phyloP scores from a whole-genome alignment of 495 filamentous ascomycete genomes.

The Aspergillus coremiiformis region DNA sequence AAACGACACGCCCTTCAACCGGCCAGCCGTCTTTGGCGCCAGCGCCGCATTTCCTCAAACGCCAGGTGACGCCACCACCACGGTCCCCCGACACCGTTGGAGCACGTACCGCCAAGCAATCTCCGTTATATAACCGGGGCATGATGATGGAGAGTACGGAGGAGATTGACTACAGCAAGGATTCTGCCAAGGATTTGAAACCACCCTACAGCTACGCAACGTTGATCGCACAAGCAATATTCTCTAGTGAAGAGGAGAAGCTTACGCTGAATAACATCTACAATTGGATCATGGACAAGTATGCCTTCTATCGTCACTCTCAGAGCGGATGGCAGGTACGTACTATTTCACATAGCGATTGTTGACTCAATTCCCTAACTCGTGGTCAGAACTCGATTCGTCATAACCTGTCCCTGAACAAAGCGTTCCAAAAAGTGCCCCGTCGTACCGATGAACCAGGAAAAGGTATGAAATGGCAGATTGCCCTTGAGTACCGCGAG shows the following conservation, averaged over 20 bases:
- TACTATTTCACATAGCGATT: slow-evolving; percentile 2
- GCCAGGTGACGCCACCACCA: slow-evolving; percentile 60
- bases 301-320: slow-evolving; percentile 83
- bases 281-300: slow-evolving; percentile 77
- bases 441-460: slow-evolving; percentile 90
- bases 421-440: slow-evolving; percentile 85
- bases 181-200: slow-evolving; percentile 80
- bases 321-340: slow-evolving; percentile 83
- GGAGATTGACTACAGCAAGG: slow-evolving; percentile 77
- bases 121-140: slow-evolving; percentile 54
- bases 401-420: slow-evolving; percentile 90
- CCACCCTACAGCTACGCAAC: slow-evolving; percentile 95
- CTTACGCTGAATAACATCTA: slow-evolving; percentile 87
- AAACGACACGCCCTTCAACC: slow-evolving; percentile 20
- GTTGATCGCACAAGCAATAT: slow-evolving; percentile 91
- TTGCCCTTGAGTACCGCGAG: slow-evolving; percentile 70
- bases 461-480: slow-evolving; percentile 98
- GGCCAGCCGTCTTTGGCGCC: slow-evolving; percentile 56
- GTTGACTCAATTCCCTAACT: slow-evolving; percentile 3
- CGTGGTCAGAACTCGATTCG: slow-evolving; percentile 77
- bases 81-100: slow-evolving; percentile 39
- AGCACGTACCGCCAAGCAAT: slow-evolving; percentile 48
- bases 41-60: slow-evolving; percentile 60
- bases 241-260: slow-evolving; percentile 74
- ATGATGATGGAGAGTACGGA: slow-evolving; percentile 69